Evolutionary conservation across 2,329 filamentous ascomycete species (phyloP), one percentile per base, ranked within the genome.

Genomic region (Alternaria atra): DNA sequence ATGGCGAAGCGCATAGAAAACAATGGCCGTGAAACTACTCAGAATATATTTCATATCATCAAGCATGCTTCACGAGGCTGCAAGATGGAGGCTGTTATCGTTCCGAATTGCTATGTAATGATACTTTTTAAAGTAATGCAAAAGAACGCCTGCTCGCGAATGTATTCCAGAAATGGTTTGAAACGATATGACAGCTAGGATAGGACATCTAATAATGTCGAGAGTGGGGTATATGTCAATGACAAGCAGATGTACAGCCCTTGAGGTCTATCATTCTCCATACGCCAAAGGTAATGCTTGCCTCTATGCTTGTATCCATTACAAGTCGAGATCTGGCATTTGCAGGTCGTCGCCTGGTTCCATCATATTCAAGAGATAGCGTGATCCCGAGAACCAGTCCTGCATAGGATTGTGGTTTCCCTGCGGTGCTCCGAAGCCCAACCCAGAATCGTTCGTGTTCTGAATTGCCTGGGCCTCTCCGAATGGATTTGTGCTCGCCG

Each of bases 361-460:
- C 71, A 90, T 74, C 58, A 90, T 70, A 0, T 86, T 87, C 80
- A 90, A 84, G 80, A 91, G 86, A 67, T 89, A 88, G 55, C 85
- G 83, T 60, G 87, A 90, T 1, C 88, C 87, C 4, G 86, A 87
- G 66, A 89, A 90, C 88, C 88, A 90, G 63, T 89, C 87, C 2
- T 86, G 85, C 60, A 90, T 76, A 46, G 68, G 55, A 32, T 87
- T 84, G 32, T 83, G 77, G 61, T 58, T 59, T 2, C 57, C 63
- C n/a, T 53, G 46, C n/a, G 63, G 51, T 10, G 54, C 29, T 20
- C 46, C 47, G 29, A 66, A 64, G 1, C 66, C 65, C 6, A 58
- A 46, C 6, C 58, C 54, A 15, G 50, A 13, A 2, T 47, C 53
- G 6, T 34, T n/a, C 2, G 39, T 15, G 6, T 40, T 50, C 12